A percentile compares a stretch with the other conserved stretches of the same genome.
phyloP scores from a whole-genome alignment of 1,139 yeast species.

The Sugiyamaella sp. region DNA sequence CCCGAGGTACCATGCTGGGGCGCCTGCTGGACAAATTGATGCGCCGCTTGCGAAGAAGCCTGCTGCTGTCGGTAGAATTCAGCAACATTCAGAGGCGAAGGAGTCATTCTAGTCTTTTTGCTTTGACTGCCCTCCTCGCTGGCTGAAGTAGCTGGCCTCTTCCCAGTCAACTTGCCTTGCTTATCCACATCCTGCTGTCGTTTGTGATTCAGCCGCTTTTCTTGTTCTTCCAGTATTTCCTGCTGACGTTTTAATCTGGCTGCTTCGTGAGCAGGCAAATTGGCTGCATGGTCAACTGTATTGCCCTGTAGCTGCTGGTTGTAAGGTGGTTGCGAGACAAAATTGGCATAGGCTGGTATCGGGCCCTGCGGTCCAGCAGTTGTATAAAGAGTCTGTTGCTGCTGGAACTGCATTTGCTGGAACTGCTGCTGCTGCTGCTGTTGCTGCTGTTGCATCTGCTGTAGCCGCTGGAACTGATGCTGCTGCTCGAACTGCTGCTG shows the following conservation, averaged over 20 bases:
- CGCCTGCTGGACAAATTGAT: too few species aligned
- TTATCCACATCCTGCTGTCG: not conserved
- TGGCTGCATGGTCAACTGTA: not conserved
- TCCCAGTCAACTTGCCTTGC: not conserved
- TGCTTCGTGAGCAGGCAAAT: not conserved
- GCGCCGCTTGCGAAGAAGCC: not conserved
- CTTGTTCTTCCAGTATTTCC: constrained; percentile 3
- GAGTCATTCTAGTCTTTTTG: constrained; percentile 1
- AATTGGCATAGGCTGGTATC: not conserved
- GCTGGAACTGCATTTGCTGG: constrained; percentile 12
- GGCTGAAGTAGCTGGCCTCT: not conserved
- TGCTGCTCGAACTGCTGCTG: not conserved
- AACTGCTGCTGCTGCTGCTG: constrained; percentile 13
- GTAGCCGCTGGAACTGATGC: constrained; percentile 6
- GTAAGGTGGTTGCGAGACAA: not conserved
- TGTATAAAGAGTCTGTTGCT: constrained; percentile 20
- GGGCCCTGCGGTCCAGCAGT: too few species aligned
- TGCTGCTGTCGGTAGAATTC: constrained; percentile 12
- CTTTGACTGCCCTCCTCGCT: not conserved
- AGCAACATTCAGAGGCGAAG: constrained; percentile 12
- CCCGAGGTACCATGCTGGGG: too few species aligned
- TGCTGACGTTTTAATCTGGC: constrained; percentile 7
- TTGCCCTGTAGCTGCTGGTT: not conserved
- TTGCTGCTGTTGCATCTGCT: constrained; percentile 15
- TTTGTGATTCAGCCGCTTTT: not conserved